phyloP scores from a whole-genome alignment of 1,284 basidiomycete species.

The Rhodotorula sp. region DNA sequence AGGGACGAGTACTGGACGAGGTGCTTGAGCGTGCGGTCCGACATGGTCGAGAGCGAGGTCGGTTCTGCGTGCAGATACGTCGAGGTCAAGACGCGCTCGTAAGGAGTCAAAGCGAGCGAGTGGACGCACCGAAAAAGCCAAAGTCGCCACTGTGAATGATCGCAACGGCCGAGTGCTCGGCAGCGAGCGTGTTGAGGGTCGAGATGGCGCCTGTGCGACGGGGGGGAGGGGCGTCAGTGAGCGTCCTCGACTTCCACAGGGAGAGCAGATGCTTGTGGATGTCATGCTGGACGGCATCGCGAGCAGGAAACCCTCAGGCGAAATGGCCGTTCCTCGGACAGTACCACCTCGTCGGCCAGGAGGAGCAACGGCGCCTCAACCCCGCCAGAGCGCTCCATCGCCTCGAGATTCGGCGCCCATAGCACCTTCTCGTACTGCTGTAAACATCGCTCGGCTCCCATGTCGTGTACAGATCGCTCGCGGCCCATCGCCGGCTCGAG shows the following conservation, averaged over 20 bases:
- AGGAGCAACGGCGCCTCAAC: too few species aligned
- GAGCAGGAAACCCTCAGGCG: too few species aligned
- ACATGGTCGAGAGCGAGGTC: conserved; percentile 44
- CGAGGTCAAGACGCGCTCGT: too few species aligned
- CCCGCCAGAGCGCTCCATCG: too few species aligned
- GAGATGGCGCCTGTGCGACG: conserved; percentile 61
- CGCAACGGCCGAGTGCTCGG: conserved; percentile 84
- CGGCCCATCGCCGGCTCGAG: neutral
- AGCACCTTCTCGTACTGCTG: too few species aligned
- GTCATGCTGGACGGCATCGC: too few species aligned
- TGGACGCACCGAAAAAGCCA: conserved; percentile 82
- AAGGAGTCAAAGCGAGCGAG: neutral
- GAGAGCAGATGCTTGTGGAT: too few species aligned
- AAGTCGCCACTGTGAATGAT: conserved; percentile 99
- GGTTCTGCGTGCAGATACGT: conserved; percentile 40
- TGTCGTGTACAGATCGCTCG: too few species aligned
- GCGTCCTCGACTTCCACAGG: neutral
- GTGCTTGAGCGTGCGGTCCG: conserved; percentile 72
- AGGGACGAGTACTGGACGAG: conserved; percentile 97
- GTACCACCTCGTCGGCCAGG: too few species aligned
- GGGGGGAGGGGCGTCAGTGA: neutral
- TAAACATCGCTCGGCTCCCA: too few species aligned
- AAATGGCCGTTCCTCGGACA: too few species aligned
- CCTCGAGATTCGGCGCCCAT: too few species aligned
- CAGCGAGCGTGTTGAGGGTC: conserved; percentile 84